Percentiles rank a stretch among this genome's conserved stretches.
Conservation (phyloP, 1,284 basidiomycete species). For the Coniophora puteana region DNA sequence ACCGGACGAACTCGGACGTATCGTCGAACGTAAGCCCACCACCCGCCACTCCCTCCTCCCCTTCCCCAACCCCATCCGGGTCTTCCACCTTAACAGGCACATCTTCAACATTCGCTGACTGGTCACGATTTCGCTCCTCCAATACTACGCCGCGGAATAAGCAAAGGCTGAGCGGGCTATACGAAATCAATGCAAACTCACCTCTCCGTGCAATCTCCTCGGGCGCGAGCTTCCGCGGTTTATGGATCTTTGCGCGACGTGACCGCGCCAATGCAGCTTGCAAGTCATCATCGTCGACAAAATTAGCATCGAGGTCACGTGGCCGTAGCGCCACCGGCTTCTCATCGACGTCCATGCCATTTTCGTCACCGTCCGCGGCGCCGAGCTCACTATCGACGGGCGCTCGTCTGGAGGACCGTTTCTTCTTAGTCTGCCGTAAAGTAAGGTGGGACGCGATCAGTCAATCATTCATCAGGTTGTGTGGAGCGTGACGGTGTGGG, state of each 20-base stretch:
- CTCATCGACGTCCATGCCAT: slow-evolving; percentile 78
- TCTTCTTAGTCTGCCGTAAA: slow-evolving; percentile 83
- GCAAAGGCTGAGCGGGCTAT: slow-evolving; percentile 6
- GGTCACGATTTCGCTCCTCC: slow-evolving; percentile 54
- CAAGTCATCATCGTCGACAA: slow-evolving; percentile 98
- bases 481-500: background rate
- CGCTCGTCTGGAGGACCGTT: slow-evolving; percentile 70
- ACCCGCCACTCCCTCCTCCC: slow-evolving; percentile 46
- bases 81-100: slow-evolving; percentile 61
- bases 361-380: slow-evolving; percentile 34
- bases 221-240: slow-evolving; percentile 74
- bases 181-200: slow-evolving; percentile 33
- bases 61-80: slow-evolving; percentile 53
- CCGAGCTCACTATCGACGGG: slow-evolving; percentile 67
- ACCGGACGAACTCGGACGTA: slow-evolving; percentile 94
- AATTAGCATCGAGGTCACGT: slow-evolving; percentile 78
- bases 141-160: slow-evolving; percentile 62
- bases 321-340: slow-evolving; percentile 57
- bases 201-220: slow-evolving; percentile 84
- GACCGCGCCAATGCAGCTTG: slow-evolving; percentile 89
- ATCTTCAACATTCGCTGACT: slow-evolving; percentile 40
- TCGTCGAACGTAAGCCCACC: slow-evolving; percentile 88
- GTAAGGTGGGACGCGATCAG: slow-evolving; percentile 7
- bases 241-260: slow-evolving; percentile 78
- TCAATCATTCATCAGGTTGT: background rate